Conservation (phyloP, 108 stramenopile species). For the Skeletonema marinoi region DNA sequence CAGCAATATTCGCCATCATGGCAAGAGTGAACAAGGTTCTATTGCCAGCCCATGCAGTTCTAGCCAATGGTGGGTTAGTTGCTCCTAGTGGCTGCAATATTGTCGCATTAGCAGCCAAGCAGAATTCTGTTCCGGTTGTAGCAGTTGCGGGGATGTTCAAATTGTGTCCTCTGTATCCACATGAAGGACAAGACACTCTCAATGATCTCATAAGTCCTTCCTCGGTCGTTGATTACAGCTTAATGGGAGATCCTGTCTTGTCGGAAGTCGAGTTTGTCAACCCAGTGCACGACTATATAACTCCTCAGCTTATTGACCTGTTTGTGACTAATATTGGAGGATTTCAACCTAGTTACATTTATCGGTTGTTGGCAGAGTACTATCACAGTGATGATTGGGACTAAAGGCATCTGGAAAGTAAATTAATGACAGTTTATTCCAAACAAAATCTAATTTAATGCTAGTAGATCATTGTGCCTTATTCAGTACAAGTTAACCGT, state of each 20-base stretch:
- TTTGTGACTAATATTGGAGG: conserved; percentile 96
- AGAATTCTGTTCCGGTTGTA: conserved; percentile 94
- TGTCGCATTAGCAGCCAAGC: conserved; percentile 91
- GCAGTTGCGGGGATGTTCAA: conserved; percentile 95
- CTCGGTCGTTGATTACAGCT: conserved; percentile 64
- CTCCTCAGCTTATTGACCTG: conserved; percentile 90
- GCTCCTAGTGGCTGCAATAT: conserved; percentile 89
- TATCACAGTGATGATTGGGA: conserved; percentile 95
- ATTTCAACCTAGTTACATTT: conserved; percentile 95
- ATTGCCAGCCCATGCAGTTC: conserved; percentile 92
- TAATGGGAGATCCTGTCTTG: conserved; percentile 55
- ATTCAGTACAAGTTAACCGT: no score
- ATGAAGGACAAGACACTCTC: conserved; percentile 94
- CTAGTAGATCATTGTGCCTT: background rate
- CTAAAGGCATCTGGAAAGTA: conserved; percentile 52
- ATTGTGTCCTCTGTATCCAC: conserved; percentile 96
- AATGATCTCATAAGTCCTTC: conserved; percentile 87
- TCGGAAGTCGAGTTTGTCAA: conserved; percentile 87
- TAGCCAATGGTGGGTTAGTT: conserved; percentile 97
- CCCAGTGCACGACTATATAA: conserved; percentile 95
- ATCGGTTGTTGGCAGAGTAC: conserved; percentile 92
- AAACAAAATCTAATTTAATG: background rate
- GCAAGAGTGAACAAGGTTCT: conserved; percentile 96
- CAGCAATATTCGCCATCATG: conserved; percentile 81
- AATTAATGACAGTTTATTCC: background rate